Percentiles rank a stretch among this genome's conserved stretches.
Evolutionary conservation across 345 rosid species (phyloP).

Genomic region (Arabis hirsuta): DNA sequence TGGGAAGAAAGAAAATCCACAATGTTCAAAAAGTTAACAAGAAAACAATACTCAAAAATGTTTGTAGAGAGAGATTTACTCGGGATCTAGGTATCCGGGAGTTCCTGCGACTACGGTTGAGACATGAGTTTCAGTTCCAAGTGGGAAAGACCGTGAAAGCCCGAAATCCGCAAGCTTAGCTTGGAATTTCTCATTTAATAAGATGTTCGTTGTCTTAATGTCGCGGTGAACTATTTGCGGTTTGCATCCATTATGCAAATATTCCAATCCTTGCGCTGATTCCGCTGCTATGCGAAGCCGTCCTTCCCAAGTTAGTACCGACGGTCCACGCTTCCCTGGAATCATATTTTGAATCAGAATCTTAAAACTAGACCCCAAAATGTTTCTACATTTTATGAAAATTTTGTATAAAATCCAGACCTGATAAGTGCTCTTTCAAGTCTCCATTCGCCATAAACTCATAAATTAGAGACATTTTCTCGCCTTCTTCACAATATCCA

Average conservation of each 20-base stretch:
- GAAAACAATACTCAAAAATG: neutral
- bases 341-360: slow-evolving; percentile 9
- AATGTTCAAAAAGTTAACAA: slow-evolving; percentile 4
- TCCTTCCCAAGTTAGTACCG: slow-evolving; percentile 53
- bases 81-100: slow-evolving; percentile 62
- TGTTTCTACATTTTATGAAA: neutral
- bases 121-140: slow-evolving; percentile 46
- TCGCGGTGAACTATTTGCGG: slow-evolving; percentile 67
- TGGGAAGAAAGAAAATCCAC: neutral
- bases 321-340: slow-evolving; percentile 41
- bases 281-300: slow-evolving; percentile 57
- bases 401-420: slow-evolving; percentile 15
- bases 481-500: slow-evolving; percentile 58
- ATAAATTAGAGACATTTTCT: slow-evolving; percentile 52
- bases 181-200: slow-evolving; percentile 56
- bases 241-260: slow-evolving; percentile 59
- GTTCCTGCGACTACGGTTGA: slow-evolving; percentile 57
- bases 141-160: slow-evolving; percentile 52
- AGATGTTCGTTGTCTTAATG: slow-evolving; percentile 62
- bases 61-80: slow-evolving; percentile 45
- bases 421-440: slow-evolving; percentile 48
- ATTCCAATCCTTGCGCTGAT: slow-evolving; percentile 60
- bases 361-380: slow-evolving; percentile 5
- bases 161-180: slow-evolving; percentile 75
- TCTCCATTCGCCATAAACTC: slow-evolving; percentile 68